These are phyloP conservation scores for Chlamydomonas schloesseri DNA, from an alignment of 139 green algal genomes.

Conservation along the genomic window DNA sequence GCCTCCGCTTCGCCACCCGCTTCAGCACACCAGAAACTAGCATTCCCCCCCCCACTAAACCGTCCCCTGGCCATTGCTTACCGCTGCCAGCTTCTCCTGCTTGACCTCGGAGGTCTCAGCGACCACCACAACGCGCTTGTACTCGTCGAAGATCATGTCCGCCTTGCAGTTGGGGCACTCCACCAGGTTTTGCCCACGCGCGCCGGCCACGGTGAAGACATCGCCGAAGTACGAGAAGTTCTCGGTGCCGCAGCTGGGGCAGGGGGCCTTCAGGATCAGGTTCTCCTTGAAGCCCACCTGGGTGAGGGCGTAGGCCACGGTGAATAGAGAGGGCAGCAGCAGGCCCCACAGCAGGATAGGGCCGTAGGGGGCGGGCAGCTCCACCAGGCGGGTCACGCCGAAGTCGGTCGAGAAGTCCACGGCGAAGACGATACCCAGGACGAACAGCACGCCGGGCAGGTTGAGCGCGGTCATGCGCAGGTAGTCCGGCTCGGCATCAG, in stretches of 20 bases:
- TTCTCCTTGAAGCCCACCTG: conserved; percentile 87
- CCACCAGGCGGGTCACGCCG: conserved; percentile 77
- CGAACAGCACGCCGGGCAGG: conserved; percentile 81
- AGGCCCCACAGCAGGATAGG: conserved; percentile 88
- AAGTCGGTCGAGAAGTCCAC: conserved; percentile 91
- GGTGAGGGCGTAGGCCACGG: conserved; percentile 84
- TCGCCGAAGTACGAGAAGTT: conserved; percentile 90
- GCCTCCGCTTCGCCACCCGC: no score
- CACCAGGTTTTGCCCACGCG: conserved; percentile 71
- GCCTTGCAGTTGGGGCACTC: conserved; percentile 83
- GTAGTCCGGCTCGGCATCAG: conserved; percentile 81
- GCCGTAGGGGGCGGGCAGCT: conserved; percentile 87
- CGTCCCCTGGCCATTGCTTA: background rate
- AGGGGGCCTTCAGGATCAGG: conserved; percentile 84
- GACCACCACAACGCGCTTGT: conserved; percentile 76
- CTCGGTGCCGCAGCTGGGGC: conserved; percentile 83
- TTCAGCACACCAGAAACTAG: no score
- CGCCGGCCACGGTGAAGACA: conserved; percentile 84
- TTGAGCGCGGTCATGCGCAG: conserved; percentile 89
- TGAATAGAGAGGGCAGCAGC: conserved; percentile 83
- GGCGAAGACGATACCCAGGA: conserved; percentile 82
- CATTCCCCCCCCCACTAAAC: no score
- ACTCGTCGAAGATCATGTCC: conserved; percentile 77
- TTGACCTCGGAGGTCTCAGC: conserved; percentile 67
- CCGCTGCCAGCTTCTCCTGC: conserved; percentile 54